phyloP scores from a whole-genome alignment of 2,329 filamentous ascomycete species.

The Pyricularia sp. region DNA sequence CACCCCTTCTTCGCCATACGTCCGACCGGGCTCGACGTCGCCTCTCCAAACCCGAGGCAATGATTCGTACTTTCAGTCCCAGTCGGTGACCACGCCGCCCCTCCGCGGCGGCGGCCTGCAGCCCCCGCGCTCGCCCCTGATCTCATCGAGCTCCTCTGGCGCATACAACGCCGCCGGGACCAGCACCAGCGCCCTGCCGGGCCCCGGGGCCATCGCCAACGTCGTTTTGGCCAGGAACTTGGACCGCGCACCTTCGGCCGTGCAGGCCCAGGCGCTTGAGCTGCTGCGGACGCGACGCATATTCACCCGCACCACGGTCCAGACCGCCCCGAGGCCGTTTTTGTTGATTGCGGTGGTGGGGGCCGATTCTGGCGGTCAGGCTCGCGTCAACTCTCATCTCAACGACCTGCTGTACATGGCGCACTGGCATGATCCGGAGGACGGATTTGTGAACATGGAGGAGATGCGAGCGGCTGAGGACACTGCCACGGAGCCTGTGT shows the following conservation, averaged over 20 bases:
- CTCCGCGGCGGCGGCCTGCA: neutral
- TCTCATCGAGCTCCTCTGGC: constrained; percentile 11
- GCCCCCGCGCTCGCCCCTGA: constrained; percentile 18
- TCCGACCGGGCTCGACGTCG: constrained; percentile 9
- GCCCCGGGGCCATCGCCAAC: constrained; percentile 52
- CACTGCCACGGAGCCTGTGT: constrained; percentile 19
- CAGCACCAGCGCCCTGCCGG: constrained; percentile 8
- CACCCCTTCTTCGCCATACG: constrained; percentile 29
- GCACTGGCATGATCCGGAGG: constrained; percentile 66
- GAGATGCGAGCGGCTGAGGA: constrained; percentile 30
- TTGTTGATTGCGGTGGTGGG: constrained; percentile 68
- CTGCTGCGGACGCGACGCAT: constrained; percentile 73
- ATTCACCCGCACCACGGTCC: constrained; percentile 64
- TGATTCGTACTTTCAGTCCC: constrained; percentile 15
- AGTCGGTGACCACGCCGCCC: neutral
- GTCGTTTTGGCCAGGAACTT: constrained; percentile 76
- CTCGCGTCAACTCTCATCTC: constrained; percentile 45
- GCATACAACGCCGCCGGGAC: constrained; percentile 6
- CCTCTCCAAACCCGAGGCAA: constrained; percentile 9
- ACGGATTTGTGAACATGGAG: constrained; percentile 69
- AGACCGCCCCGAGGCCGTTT: constrained; percentile 68
- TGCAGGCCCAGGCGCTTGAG: constrained; percentile 75
- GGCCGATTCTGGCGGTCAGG: constrained; percentile 32
- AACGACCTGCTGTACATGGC: constrained; percentile 85
- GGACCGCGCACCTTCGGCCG: constrained; percentile 58